Evolutionary conservation across 805 yeast species (phyloP).

Genomic region (Wickerhamomyces subpelliculosus): DNA sequence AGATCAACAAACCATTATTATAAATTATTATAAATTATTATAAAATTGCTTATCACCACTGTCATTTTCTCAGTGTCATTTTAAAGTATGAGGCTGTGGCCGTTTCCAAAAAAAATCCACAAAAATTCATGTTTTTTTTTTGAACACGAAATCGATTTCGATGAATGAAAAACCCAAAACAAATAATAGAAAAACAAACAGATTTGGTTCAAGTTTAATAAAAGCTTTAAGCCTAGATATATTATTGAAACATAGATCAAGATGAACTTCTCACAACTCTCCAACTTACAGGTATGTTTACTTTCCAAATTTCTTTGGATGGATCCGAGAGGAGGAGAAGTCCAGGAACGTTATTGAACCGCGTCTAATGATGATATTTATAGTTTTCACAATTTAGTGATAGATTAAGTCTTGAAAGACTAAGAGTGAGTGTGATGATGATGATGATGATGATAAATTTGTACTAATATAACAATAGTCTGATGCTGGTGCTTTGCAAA

Average conservation of each 20-base stretch:
- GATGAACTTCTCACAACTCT: constrained; percentile 30
- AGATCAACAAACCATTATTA: no score
- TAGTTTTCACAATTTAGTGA: constrained; percentile 39
- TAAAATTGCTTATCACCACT: neutral
- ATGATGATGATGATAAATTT: constrained; percentile 5
- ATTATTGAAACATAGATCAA: constrained; percentile 3
- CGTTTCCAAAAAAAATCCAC: neutral
- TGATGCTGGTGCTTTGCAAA: constrained; percentile 49
- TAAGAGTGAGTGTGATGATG: constrained; percentile 26
- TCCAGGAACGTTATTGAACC: constrained; percentile 3
- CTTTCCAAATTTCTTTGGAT: neutral
- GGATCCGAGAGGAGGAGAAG: neutral
- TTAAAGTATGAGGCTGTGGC: neutral
- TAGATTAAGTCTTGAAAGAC: constrained; percentile 41
- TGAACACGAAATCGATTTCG: neutral
- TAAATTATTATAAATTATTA: no score
- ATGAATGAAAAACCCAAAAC: neutral
- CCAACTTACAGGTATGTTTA: constrained; percentile 33
- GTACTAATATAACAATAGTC: constrained; percentile 21
- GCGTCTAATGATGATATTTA: no score
- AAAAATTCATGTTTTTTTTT: neutral
- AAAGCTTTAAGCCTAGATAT: neutral
- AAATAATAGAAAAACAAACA: no score
- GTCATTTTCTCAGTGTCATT: neutral
- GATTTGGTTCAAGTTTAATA: neutral